Base-by-base conservation (phyloP, 495 filamentous ascomycete species). In the Letharia lupina region DNA sequence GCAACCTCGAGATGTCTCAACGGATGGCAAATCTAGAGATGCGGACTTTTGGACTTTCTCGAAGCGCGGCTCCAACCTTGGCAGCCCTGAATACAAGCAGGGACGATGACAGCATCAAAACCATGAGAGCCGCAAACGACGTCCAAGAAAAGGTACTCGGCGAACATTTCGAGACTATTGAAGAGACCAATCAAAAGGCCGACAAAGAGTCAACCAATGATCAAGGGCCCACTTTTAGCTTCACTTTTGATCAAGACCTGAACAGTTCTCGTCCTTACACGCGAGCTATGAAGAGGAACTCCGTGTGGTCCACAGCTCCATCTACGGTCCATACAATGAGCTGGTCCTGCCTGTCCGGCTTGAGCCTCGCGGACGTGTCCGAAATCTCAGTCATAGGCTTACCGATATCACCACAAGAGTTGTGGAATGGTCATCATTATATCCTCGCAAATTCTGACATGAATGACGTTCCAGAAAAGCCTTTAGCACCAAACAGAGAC, bases 401-500 rank as follows among this genome's bases (percentile, higher is more conserved):
- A n/a, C 54, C 63, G n/a, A n/a, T 60, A 7, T 58, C 54, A 7
- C 4, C 52, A 18, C 23, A 31, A 2, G 63, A 65, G 4, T 37
- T 65, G 41, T 65, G 54, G 63, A 65, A 65, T 41, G 63, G 63
- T 20, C 16, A 48, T n/a, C 54, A 35, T 4, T 65, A 65, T 31
- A 16, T 28, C 31, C 9, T 33, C 16, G 42, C 39, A 11, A 15
- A 47, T 11, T 12, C 2, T 16, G 54, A 33, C 1, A 13, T 2
- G 3, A 28, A 23, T 2, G 16, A 8, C 10, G 41, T n/a, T 33
- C 15, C 7, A 28, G 9, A 60, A 48, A 54, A 56, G 20, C 20
- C 62, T 31, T 11, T 28, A 3, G 20, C 6, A 2, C 10, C 23
- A 31, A 23, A 5, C 48, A 52, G 31, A 6, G 48, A 52, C 10